phyloP scores from a whole-genome alignment of 1,139 yeast genomes.

The Kodamaea sp. region DNA sequence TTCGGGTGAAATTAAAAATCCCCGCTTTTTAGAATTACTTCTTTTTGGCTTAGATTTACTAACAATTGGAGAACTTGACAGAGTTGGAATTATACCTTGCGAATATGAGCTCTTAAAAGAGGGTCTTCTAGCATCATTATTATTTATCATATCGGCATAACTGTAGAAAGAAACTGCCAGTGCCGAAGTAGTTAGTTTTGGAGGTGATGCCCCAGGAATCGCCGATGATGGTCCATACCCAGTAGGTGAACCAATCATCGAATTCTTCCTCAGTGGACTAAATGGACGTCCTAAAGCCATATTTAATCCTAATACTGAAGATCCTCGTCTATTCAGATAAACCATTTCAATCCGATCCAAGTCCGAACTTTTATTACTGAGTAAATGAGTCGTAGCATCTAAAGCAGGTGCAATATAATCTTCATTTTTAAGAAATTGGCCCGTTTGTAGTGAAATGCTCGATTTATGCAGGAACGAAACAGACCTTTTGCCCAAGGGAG shows the following conservation, averaged over 20 bases:
- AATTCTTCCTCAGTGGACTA: conserved; percentile 41
- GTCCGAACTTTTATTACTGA: conserved; percentile 54
- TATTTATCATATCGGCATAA: conserved; percentile 72
- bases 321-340: conserved; percentile 57
- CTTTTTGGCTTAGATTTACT: conserved; percentile 2
- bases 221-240: conserved; percentile 15
- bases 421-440: conserved; percentile 36
- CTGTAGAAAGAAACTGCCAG: conserved; percentile 69
- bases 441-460: conserved; percentile 21
- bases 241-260: conserved; percentile 18
- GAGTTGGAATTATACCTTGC: conserved; percentile 21
- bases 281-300: conserved; percentile 54
- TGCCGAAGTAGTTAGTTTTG: conserved; percentile 34
- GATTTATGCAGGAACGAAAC: conserved; percentile 29
- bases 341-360: conserved; percentile 69
- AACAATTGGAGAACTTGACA: conserved; percentile 5
- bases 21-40: conserved; percentile 10
- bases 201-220: conserved; percentile 26
- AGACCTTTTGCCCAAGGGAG: conserved; percentile 20
- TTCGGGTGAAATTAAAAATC: conserved; percentile 23
- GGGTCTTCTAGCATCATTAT: conserved; percentile 64
- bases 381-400: conserved; percentile 69
- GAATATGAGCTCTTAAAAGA: conserved; percentile 37
- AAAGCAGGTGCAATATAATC: conserved; percentile 80
- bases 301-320: conserved; percentile 56